Evolutionary conservation across 129 eudicot genomes (phyloP), one percentile per base, ranked within the genome.

Genomic region (carrot (Daucus carota)): DNA sequence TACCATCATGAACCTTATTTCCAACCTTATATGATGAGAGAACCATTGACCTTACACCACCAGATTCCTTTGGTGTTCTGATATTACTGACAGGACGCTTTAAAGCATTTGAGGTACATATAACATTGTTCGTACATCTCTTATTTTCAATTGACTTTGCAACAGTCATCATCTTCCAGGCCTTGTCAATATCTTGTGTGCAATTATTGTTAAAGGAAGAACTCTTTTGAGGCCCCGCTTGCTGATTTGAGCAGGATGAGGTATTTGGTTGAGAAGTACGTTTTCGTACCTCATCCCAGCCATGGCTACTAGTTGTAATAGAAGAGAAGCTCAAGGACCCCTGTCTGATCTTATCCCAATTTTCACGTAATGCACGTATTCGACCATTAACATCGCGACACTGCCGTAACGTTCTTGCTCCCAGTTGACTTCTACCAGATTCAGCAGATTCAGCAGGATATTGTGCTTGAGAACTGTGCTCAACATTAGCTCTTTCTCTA

Each of bases 101-200:
- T 43, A 31, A 26, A 29, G 57, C 38, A n/a, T 24, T 85, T 36
- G 82, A 80, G 62, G 42, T 46, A 44, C 63, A 77, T 29, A 14
- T 52, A 29, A 48, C 75, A 43, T 42, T 73, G 50, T 28, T 76
- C 57, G 78, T 72, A 20, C 71, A 54, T 40, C 48, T 83, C 73
- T 59, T 73, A 70, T 73, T 79, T 75, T 81, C 87, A 62, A 82
- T 28, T 66, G 92, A 80, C 79, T 76, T 93, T 38, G 98, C 95
- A 41, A 81, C 85, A 84, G 84, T 81, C 92, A 93, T 72, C 91
- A 88, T 85, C 76, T 84, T 90, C 98, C 98, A 93, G 38, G 98
- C 98, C 84, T 79, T 93, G 44, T 84, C 80, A 59, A 83, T 82
- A 79, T 88, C 82, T 41, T 69, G 72, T 5, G 73, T 40, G 50